Evolutionary conservation across 2,329 filamentous ascomycete species (phyloP).

Genomic region (Colletotrichum tabaci): DNA sequence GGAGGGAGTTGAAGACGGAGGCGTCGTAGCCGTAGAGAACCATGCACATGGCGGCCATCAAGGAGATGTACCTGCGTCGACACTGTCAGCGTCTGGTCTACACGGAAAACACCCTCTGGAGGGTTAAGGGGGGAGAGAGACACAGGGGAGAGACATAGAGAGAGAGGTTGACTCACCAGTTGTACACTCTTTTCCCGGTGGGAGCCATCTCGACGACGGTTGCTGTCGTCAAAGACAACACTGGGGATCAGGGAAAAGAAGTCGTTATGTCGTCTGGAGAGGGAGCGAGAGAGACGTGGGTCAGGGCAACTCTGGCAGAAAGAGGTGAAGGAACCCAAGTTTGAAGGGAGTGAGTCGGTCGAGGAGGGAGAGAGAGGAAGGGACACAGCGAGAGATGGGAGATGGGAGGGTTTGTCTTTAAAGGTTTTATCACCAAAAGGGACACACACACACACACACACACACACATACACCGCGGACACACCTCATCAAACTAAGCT

Average conservation of each 20-base stretch:
- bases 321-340: slow-evolving; percentile 14
- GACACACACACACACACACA: background rate
- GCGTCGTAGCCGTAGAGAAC: slow-evolving; percentile 83
- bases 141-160: too few species aligned
- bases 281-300: background rate
- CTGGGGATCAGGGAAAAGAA: background rate
- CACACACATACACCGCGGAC: too few species aligned
- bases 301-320: slow-evolving; percentile 16
- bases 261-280: background rate
- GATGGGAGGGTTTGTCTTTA: slow-evolving; percentile 17
- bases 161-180: slow-evolving; percentile 20
- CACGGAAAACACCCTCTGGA: too few species aligned
- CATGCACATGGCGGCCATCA: slow-evolving; percentile 82
- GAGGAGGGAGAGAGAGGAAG: background rate
- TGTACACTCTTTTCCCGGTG: slow-evolving; percentile 39
- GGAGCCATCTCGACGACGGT: slow-evolving; percentile 34
- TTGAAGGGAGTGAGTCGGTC: background rate
- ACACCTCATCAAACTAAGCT: background rate
- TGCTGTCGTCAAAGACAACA: background rate
- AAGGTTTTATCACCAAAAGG: slow-evolving; percentile 4
- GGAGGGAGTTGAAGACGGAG: slow-evolving; percentile 80
- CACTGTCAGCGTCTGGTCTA: background rate
- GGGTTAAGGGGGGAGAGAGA: too few species aligned
- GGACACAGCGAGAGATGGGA: too few species aligned
- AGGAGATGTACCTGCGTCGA: slow-evolving; percentile 61